These are phyloP conservation scores for Fusarium torulosum DNA, from an alignment of 2,329 filamentous ascomycete species.

Conservation along the genomic window DNA sequence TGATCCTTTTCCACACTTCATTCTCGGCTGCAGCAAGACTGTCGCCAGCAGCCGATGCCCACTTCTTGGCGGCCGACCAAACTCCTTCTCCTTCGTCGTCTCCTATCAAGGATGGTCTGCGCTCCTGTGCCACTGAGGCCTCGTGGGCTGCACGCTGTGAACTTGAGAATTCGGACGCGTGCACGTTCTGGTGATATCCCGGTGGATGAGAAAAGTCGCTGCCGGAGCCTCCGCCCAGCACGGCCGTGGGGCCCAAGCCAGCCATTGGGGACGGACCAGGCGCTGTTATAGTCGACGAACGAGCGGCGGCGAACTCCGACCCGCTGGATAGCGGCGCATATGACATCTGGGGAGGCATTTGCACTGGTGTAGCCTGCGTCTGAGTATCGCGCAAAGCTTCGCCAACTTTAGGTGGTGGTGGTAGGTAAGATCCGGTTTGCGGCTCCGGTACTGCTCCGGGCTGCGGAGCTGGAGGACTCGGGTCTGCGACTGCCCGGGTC, in stretches of 20 bases:
- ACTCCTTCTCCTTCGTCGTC: constrained; percentile 59
- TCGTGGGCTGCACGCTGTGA: constrained; percentile 60
- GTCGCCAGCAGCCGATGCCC: constrained; percentile 68
- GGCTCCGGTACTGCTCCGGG: constrained; percentile 67
- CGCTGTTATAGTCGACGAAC: constrained; percentile 59
- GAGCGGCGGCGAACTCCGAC: constrained; percentile 58
- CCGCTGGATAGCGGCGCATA: constrained; percentile 61
- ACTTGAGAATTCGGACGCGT: constrained; percentile 64
- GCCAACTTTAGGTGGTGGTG: constrained; percentile 65
- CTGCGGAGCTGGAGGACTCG: constrained; percentile 66
- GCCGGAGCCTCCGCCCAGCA: constrained; percentile 46
- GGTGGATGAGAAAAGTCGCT: constrained; percentile 60
- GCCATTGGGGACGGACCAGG: constrained; percentile 47
- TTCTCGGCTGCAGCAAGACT: constrained; percentile 69
- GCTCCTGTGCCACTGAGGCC: constrained; percentile 48
- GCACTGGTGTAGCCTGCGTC: constrained; percentile 55
- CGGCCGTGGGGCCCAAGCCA: constrained; percentile 45
- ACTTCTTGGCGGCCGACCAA: constrained; percentile 69
- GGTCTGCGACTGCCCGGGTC: constrained; percentile 52
- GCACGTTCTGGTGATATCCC: constrained; percentile 68
- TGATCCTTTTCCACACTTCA: constrained; percentile 74
- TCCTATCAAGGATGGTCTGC: constrained; percentile 37
- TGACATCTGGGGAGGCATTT: constrained; percentile 62
- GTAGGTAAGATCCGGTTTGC: constrained; percentile 53
- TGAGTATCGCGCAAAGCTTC: constrained; percentile 57